Conservation (phyloP, 2,329 filamentous ascomycete species). For the Metarhizium sp. region DNA sequence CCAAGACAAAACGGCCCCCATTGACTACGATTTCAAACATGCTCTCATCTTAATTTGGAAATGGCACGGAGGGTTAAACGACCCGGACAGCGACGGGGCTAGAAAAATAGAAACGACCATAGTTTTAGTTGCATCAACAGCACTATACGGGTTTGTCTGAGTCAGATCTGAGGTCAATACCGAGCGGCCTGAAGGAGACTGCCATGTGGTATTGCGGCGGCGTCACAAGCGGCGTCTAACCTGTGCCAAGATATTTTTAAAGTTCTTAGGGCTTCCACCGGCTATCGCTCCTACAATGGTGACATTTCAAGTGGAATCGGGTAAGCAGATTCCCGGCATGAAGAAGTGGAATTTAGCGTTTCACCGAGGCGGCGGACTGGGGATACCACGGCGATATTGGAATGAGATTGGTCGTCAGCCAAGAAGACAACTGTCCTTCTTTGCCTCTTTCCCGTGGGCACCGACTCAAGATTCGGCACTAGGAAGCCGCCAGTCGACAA, state of each 20-base stretch:
- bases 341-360: not conserved
- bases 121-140: not conserved
- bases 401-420: not conserved
- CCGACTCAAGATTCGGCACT: not conserved
- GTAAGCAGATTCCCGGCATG: slow-evolving; percentile 2
- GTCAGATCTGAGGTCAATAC: not conserved
- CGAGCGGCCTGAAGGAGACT: not conserved
- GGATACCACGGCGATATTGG: not conserved
- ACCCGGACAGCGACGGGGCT: not conserved
- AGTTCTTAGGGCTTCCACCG: not conserved
- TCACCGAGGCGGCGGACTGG: not conserved
- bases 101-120: not conserved
- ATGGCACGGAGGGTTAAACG: not conserved
- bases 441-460: not conserved
- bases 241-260: slow-evolving; percentile 1
- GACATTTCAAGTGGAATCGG: slow-evolving; percentile 3
- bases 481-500: not conserved
- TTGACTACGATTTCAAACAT: not conserved
- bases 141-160: not conserved
- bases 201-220: not conserved
- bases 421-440: not conserved
- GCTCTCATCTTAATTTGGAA: not conserved
- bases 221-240: not conserved
- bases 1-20: not conserved
- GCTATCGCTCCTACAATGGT: slow-evolving; percentile 4